Evolutionary conservation across 768 basidiomycete genomes (phyloP), one percentile per base, ranked within the genome.

Genomic region (Boletus bicolor): DNA sequence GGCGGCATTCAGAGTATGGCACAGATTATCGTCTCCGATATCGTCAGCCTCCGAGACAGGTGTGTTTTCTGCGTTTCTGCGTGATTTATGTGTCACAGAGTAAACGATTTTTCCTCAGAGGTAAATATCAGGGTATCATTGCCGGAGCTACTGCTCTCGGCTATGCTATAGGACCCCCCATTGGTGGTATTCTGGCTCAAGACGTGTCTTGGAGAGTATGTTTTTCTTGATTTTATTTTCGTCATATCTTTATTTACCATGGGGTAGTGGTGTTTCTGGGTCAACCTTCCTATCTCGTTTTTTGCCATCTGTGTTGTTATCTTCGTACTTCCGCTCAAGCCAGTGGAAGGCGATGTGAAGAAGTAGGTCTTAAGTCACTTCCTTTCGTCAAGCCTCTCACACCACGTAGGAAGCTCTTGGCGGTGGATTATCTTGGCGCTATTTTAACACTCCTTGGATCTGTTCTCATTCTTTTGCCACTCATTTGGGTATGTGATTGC

Each of bases 81-180:
- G 21, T 28, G 2, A 3, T 49, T 28, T 7, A 43, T 30, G 48
- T 26, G 21, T 39, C 35, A 19, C 28, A 19, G 7, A 19, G 6
- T 36, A 12, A 36, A 17, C 1, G 15, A 8, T 17, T 17, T 7
- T 21, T 55, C 49, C 47, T 17, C 57, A 84, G 84, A 58, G 87
- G 87, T 26, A 89, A 89, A 71, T 91, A 89, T 62, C 86, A 88
- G 61, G 89, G 89, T 1, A 85, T 89, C 36, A 84, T 86, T 21
- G 82, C 84, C 4, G 82, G 77, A 5, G 76, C 82, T 12, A 75
- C 81, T 15, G 61, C 64, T 37, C 68, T 85, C 11, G 84, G 86
- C 4, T 87, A 84, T 61, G 79, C 82, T 0, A 75, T 86, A 5
- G 87, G 88, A 0, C 88, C 88, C 0, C 73, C 87, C 0, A 73